Percentiles rank a stretch among this genome's conserved stretches.
Evolutionary conservation across 352 stramenopile genomes (phyloP).

Genomic region (Globisporangium cederbergense): DNA sequence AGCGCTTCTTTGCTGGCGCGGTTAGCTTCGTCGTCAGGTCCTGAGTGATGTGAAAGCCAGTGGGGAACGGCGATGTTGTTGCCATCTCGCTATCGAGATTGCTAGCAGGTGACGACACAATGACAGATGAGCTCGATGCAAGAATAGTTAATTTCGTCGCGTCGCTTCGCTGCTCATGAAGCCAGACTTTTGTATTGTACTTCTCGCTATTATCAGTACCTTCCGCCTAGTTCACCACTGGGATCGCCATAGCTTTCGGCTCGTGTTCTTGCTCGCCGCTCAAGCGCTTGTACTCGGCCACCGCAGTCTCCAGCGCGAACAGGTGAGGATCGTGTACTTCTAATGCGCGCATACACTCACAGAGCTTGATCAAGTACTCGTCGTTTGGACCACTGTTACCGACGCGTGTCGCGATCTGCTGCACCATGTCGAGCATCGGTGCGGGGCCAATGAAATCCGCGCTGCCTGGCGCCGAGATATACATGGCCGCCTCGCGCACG

Average conservation of each 20-base stretch:
- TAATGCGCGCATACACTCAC: slow-evolving; percentile 72
- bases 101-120: not conserved
- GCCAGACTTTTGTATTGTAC: not conserved
- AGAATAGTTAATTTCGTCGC: not conserved
- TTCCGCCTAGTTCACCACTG: not conserved
- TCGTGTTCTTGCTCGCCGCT: not conserved
- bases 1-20: not conserved
- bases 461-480: slow-evolving; percentile 84
- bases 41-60: slow-evolving; percentile 1
- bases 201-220: not conserved
- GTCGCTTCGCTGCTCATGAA: not conserved
- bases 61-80: not conserved
- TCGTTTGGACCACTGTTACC: slow-evolving; percentile 79
- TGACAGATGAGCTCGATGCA: not conserved
- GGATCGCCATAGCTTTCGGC: not conserved
- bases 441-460: slow-evolving; percentile 77
- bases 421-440: slow-evolving; percentile 69
- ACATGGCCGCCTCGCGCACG: slow-evolving; percentile 70
- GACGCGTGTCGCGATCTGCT: slow-evolving; percentile 66
- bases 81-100: not conserved
- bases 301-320: slow-evolving; percentile 62
- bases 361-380: slow-evolving; percentile 84
- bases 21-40: not conserved
- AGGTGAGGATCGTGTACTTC: slow-evolving; percentile 76
- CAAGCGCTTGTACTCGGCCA: slow-evolving; percentile 48